Evolutionary conservation across 805 yeast species (phyloP).

Genomic region (Metschnikowia noctiluminum): DNA sequence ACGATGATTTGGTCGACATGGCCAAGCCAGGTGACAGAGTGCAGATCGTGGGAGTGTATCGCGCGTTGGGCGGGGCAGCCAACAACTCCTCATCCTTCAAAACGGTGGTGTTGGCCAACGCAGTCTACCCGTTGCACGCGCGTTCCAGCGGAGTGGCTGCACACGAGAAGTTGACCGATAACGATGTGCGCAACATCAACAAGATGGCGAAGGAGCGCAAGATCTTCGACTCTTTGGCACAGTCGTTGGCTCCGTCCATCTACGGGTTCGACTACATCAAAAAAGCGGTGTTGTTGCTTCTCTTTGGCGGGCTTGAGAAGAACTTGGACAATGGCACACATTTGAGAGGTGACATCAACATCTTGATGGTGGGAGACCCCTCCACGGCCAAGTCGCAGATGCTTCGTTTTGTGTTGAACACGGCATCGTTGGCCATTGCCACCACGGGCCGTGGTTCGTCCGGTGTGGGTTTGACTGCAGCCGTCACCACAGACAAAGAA

Average conservation of each 20-base stretch:
- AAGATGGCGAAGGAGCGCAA: constrained; percentile 65
- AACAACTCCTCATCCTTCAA: constrained; percentile 65
- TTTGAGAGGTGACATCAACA: constrained; percentile 95
- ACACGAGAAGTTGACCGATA: constrained; percentile 64
- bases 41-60: constrained; percentile 89
- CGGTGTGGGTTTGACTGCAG: constrained; percentile 99
- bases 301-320: constrained; percentile 92
- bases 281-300: constrained; percentile 84
- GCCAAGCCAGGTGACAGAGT: constrained; percentile 96
- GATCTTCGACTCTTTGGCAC: constrained; percentile 74
- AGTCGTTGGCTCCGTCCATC: constrained; percentile 92
- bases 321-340: constrained; percentile 94
- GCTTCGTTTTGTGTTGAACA: constrained; percentile 87
- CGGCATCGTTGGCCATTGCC: constrained; percentile 93
- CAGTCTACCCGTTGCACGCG: constrained; percentile 84
- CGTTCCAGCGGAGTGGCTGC: constrained; percentile 83
- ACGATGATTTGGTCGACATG: constrained; percentile 88
- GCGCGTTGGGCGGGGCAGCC: constrained; percentile 78
- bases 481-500: constrained; percentile 93
- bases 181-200: constrained; percentile 83
- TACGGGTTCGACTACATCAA: constrained; percentile 91
- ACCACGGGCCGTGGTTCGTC: constrained; percentile 99
- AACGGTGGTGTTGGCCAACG: constrained; percentile 83
- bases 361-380: constrained; percentile 97
- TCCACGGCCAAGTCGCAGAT: constrained; percentile 97